Evolutionary conservation across 495 filamentous ascomycete species (phyloP), one percentile per base, ranked within the genome.

Genomic region (Aspergillus coremiiformis): DNA sequence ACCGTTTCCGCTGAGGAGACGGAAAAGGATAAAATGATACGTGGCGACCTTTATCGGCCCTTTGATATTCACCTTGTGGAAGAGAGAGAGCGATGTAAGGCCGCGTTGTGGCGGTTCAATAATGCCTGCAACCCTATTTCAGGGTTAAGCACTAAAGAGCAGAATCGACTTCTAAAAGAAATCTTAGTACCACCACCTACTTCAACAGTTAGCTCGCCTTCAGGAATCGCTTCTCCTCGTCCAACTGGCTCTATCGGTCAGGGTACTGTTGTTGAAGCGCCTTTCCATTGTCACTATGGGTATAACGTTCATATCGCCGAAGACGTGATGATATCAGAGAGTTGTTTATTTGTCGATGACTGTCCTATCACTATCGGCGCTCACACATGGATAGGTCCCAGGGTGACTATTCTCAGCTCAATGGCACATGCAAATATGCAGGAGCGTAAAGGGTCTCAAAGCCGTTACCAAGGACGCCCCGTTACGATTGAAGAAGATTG

Each of bases 1-100:
- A 53, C 63, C 2, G 53, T 61, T 3, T 48, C 68, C 17, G 55
- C 43, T 12, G 73, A 71, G n/a, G 73, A 80, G 27, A 86, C 84
- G 0, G 89, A 96, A 65, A 96, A 93, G 66, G 89, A 95, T 43
- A 93, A 95, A 68, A 98, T 98, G 93, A 75, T 95, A 3, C 77
- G 74, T 37, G 89, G 90, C n/a, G 76, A 90, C 22, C 77, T 82
- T 9, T 97, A 91, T 64, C 82, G 82, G 44, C 87, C 88, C 1
- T 87, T 84, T 55, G 83, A 87, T 61, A 77, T 82, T 39, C 84
- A 89, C 54, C 78, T 98, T 7, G 78, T 90, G 3, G 79, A 90
- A 42, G 93, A 97, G 56, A 84, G 94, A 20, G 86, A 96, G 60
- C 74, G 83, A 54, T 98, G 93, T 71, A 90, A 84, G 58, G 79